These are phyloP conservation scores for Porcisia hertigi DNA, from an alignment of 208 protist species.

Conservation along the genomic window DNA sequence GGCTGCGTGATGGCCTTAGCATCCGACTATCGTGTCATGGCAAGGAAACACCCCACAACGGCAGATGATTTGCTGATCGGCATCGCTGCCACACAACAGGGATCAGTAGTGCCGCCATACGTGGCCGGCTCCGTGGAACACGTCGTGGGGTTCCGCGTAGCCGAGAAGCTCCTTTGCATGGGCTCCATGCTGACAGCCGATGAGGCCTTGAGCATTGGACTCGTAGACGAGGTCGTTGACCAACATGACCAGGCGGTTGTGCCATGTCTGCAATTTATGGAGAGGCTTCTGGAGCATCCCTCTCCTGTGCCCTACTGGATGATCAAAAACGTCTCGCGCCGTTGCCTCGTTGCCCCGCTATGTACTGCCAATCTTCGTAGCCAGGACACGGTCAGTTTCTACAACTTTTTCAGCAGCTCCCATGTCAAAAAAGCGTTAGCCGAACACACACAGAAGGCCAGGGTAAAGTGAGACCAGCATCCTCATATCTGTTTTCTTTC, in stretches of 20 bases:
- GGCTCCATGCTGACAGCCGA: slow-evolving; percentile 50
- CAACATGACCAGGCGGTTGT: slow-evolving; percentile 56
- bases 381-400: slow-evolving; percentile 55
- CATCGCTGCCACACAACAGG: slow-evolving; percentile 54
- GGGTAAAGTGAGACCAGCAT: neutral
- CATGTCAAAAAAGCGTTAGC: slow-evolving; percentile 34
- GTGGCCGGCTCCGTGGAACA: slow-evolving; percentile 59
- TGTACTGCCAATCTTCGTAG: slow-evolving; percentile 51
- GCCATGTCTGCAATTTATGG: slow-evolving; percentile 57
- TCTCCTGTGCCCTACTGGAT: slow-evolving; percentile 66
- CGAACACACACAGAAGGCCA: slow-evolving; percentile 5
- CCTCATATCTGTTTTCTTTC: neutral
- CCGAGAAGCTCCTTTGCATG: slow-evolving; percentile 57
- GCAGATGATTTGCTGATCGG: slow-evolving; percentile 53
- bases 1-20: slow-evolving; percentile 73
- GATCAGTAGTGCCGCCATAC: slow-evolving; percentile 71
- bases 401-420: slow-evolving; percentile 54
- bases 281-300: slow-evolving; percentile 48
- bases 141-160: slow-evolving; percentile 60
- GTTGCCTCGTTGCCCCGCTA: slow-evolving; percentile 51
- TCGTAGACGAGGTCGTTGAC: slow-evolving; percentile 77
- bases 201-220: slow-evolving; percentile 48
- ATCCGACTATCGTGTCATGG: slow-evolving; percentile 84
- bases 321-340: slow-evolving; percentile 57
- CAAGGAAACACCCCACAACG: slow-evolving; percentile 23